Evolutionary conservation across 768 basidiomycete species (phyloP).

Genomic region (Lactarius pseudohatsudake): DNA sequence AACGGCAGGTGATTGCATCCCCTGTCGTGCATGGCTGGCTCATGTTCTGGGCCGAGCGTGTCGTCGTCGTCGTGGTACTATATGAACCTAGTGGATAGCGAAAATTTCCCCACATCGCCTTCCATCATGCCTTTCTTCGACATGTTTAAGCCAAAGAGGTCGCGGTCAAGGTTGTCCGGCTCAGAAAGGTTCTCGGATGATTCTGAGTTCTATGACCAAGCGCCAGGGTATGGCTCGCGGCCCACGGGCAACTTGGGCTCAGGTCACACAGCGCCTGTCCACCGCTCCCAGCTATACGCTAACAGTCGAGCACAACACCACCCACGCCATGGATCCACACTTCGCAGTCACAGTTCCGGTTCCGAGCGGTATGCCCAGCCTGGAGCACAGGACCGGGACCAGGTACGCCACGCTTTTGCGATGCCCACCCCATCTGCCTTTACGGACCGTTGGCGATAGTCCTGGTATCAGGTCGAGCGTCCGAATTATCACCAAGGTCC

Average conservation of each 20-base stretch:
- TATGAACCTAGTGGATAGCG: slow-evolving; percentile 21
- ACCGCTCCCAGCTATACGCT: neutral
- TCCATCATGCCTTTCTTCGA: slow-evolving; percentile 28
- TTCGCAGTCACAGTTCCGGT: neutral
- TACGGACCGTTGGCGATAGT: slow-evolving; percentile 4
- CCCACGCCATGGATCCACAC: slow-evolving; percentile 10
- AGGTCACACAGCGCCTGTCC: slow-evolving; percentile 1
- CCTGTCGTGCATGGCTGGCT: slow-evolving; percentile 20
- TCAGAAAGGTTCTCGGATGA: slow-evolving; percentile 12
- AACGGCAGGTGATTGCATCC: slow-evolving; percentile 25
- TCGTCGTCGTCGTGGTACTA: slow-evolving; percentile 14
- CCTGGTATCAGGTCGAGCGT: slow-evolving; percentile 25
- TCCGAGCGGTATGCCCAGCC: slow-evolving; percentile 6
- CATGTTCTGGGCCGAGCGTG: slow-evolving; percentile 21
- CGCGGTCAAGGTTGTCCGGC: slow-evolving; percentile 7
- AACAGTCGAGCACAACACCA: slow-evolving; percentile 3
- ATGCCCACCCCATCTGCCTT: neutral
- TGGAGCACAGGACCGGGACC: slow-evolving; percentile 12
- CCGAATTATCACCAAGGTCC: slow-evolving; percentile 1
- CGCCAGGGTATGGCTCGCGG: slow-evolving; percentile 5
- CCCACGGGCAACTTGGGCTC: neutral
- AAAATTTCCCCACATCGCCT: slow-evolving; percentile 16
- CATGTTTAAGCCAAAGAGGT: slow-evolving; percentile 25
- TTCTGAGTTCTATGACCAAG: slow-evolving; percentile 9
- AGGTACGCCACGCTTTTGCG: slow-evolving; percentile 10